Base-by-base conservation (phyloP, 2,329 filamentous ascomycete species). In the Pseudocercospora crystallina region DNA sequence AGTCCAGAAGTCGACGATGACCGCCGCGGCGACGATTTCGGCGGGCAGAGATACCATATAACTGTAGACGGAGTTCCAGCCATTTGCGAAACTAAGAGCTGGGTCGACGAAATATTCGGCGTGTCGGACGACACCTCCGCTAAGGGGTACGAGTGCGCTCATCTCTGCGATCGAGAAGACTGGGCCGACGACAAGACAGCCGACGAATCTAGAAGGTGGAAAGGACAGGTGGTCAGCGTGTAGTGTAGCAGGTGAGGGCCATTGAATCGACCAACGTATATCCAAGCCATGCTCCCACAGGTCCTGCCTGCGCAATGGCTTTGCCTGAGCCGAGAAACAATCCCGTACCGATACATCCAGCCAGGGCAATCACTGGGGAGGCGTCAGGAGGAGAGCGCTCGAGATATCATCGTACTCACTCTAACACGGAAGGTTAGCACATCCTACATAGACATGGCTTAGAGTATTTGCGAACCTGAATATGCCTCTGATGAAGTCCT, bases 281-380 rank as follows among this genome's bases (percentile, higher is more conserved):
- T 9, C 76, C 78, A 3, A 82, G 65, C 0, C 81, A 66, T 20
- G 79, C 71, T 17, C 76, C 76, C 1, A 79, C 68, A 4, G 78
- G 79, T 4, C 77, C 80, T 26, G 73, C 78, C 17, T 71, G 74
- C n/a, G 73, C 71, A 20, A 82, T 74, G 1, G 78, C 76, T 54
- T 73, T 70, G 35, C 80, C 80, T 2, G 76, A 76, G 43, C 76
- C 75, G 7, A 82, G 69, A 61, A 82, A 81, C 0, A 89, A 75
- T 66, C 85, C 85, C 44, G 84, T 42, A 46, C 81, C 85, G 54
- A 89, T 83, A 53, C 85, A 84, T 65, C 86, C 86, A 62, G 85
- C 86, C 47, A 89, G 84, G 54, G 86, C 86, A 69, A 82, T 81
- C 78, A 81, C 20, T 26, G 20, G 20, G 20, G 4, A 7, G 20